Conservation (phyloP, 2,329 filamentous ascomycete species). For the Pseudocercospora macadamiae region DNA sequence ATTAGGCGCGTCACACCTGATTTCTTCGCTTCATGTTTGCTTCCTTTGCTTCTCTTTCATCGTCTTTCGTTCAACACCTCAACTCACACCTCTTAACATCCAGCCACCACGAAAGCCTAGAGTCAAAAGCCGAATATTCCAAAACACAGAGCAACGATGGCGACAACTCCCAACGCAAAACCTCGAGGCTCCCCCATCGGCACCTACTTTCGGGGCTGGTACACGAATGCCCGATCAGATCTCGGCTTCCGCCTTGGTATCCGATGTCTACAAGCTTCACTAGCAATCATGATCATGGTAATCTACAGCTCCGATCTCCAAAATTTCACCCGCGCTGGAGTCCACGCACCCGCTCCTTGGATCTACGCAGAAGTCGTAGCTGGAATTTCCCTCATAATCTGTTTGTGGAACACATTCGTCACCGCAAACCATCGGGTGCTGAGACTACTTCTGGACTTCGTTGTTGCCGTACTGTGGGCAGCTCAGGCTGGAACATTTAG, state of each 20-base stretch:
- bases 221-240: constrained; percentile 9
- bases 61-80: too few relatives aligned
- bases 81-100: too few relatives aligned
- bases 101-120: too few relatives aligned
- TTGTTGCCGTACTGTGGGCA: constrained; percentile 10
- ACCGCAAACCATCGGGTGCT: constrained; percentile 3
- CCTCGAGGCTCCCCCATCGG: constrained; percentile 6
- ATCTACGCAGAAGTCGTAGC: constrained; percentile 14
- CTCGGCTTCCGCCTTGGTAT: constrained; percentile 14
- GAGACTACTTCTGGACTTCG: constrained; percentile 8
- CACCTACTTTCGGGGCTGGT: constrained; percentile 13
- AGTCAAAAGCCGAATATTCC: too few relatives aligned
- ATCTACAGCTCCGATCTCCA: constrained; percentile 8
- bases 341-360: constrained; percentile 4
- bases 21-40: too few relatives aligned
- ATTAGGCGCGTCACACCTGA: too few relatives aligned
- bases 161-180: neutral
- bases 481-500: constrained; percentile 12
- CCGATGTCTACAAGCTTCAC: constrained; percentile 2
- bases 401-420: constrained; percentile 9
- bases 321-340: neutral
- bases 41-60: too few relatives aligned
- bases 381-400: constrained; percentile 7
- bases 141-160: neutral
- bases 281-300: constrained; percentile 13